Percentiles rank a stretch among this genome's conserved stretches.
Conservation (phyloP, 345 rosid species). For the Citrus mangshanensis region DNA sequence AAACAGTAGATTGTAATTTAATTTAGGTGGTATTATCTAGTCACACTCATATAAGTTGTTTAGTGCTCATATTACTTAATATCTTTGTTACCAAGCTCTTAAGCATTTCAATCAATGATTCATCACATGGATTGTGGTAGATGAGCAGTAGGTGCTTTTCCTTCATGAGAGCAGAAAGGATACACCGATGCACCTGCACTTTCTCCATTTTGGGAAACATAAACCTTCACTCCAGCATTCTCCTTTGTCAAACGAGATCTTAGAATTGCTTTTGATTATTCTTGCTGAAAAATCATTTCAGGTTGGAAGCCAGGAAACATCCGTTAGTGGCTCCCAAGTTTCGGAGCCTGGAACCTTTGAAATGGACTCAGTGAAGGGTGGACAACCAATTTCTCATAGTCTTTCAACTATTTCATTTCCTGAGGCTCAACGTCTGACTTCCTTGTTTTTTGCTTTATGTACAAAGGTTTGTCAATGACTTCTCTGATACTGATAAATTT, state of each 20-base stretch:
- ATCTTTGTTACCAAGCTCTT: neutral
- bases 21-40: neutral
- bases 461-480: slow-evolving; percentile 59
- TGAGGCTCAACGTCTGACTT: slow-evolving; percentile 84
- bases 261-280: slow-evolving; percentile 7
- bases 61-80: neutral
- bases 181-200: neutral
- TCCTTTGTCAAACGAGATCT: neutral
- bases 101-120: neutral
- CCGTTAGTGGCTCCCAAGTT: slow-evolving; percentile 47
- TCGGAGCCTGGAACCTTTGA: slow-evolving; percentile 48
- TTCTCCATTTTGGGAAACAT: neutral
- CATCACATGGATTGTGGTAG: neutral
- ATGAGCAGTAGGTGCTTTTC: neutral
- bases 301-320: slow-evolving; percentile 55
- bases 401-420: slow-evolving; percentile 52
- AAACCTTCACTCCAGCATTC: neutral
- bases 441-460: slow-evolving; percentile 90
- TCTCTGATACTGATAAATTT: slow-evolving; percentile 12
- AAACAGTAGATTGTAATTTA: neutral
- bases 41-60: neutral
- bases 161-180: neutral
- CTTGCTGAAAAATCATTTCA: slow-evolving; percentile 30
- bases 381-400: slow-evolving; percentile 38
- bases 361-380: slow-evolving; percentile 35